Conservation (phyloP, 352 stramenopile species). For the Pythium guiyangense region DNA sequence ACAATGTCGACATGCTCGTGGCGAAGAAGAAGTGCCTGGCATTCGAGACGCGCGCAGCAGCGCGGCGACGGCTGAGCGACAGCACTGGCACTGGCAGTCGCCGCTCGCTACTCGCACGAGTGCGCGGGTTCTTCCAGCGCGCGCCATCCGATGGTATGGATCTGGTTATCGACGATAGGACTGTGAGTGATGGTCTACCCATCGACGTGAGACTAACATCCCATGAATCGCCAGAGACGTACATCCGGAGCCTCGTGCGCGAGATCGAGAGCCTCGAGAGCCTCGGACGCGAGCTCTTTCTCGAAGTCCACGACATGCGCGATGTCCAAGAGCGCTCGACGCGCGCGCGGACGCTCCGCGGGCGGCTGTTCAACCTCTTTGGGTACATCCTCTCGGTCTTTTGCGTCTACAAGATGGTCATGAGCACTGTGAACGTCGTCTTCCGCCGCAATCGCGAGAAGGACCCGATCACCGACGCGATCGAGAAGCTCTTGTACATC, state of each 20-base stretch:
- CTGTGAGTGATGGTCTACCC: too few species aligned
- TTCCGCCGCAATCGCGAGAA: conserved; percentile 79
- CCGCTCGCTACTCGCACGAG: conserved; percentile 32
- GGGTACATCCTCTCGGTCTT: conserved; percentile 74
- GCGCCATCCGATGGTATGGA: conserved; percentile 15
- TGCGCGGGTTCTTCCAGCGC: conserved; percentile 25
- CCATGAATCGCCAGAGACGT: too few species aligned
- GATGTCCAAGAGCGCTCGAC: conserved; percentile 53
- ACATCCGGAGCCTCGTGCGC: conserved; percentile 52
- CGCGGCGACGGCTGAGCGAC: conserved; percentile 20
- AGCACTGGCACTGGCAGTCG: conserved; percentile 1
- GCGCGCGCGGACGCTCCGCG: conserved; percentile 56
- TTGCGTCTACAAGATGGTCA: conserved; percentile 86
- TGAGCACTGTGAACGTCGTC: conserved; percentile 80
- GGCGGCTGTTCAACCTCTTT: conserved; percentile 78
- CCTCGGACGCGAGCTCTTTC: conserved; percentile 70
- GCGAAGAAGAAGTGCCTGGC: conserved; percentile 78
- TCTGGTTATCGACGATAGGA: too few species aligned
- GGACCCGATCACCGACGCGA: conserved; percentile 73
- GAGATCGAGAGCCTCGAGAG: conserved; percentile 79
- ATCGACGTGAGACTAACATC: too few species aligned
- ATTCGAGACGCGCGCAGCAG: conserved; percentile 38
- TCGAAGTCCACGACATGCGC: conserved; percentile 81
- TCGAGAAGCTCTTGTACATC: conserved; percentile 81
- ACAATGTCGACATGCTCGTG: conserved; percentile 80